These are phyloP conservation scores for Pholiota conissans DNA, from an alignment of 768 basidiomycete genomes.

Conservation along the genomic window DNA sequence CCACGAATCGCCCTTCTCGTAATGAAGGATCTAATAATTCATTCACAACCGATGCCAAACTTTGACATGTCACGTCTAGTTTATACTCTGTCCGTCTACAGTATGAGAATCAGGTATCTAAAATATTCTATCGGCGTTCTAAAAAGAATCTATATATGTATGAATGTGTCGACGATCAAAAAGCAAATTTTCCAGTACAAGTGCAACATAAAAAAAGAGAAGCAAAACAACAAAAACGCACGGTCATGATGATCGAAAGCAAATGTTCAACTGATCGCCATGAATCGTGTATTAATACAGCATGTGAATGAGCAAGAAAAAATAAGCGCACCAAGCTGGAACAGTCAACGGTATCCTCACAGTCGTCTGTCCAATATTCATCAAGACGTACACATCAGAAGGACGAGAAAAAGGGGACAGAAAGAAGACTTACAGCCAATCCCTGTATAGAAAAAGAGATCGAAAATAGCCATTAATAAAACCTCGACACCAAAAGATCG, in stretches of 20 bases:
- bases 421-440: conserved; percentile 35
- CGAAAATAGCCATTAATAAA: conserved; percentile 3
- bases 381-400: conserved; percentile 3
- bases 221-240: background rate
- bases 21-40: background rate
- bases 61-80: background rate
- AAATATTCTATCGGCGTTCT: background rate
- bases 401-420: background rate
- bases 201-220: background rate
- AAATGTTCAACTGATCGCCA: conserved; percentile 1
- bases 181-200: background rate
- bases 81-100: background rate
- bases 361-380: conserved; percentile 44
- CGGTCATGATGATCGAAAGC: background rate
- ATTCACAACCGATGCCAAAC: background rate
- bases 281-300: background rate
- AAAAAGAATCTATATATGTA: background rate
- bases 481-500: conserved; percentile 2
- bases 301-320: background rate
- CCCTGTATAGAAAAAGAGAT: conserved; percentile 28
- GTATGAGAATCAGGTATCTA: background rate
- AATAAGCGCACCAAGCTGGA: conserved; percentile 57
- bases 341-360: conserved; percentile 86
- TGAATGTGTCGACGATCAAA: background rate
- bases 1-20: background rate